Conservation (phyloP, 2,329 filamentous ascomycete genomes). For the Ceratocystiopsis sp. region DNA sequence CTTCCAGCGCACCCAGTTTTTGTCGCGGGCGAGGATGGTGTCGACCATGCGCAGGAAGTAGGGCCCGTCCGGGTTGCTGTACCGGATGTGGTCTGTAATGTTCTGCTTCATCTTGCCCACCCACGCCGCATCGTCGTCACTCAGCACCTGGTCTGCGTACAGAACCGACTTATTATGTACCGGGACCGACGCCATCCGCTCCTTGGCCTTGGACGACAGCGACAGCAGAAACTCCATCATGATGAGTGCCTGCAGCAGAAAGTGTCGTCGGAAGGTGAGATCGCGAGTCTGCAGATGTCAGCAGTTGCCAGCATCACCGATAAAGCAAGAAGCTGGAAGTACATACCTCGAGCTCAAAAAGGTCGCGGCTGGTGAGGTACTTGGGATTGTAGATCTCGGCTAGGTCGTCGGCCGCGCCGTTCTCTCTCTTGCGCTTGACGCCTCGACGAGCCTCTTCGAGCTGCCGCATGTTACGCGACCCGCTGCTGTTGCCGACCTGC, state of each 20-base stretch:
- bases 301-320: too few species aligned
- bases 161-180: conserved; percentile 72
- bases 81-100: conserved; percentile 70
- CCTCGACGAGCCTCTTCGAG: conserved; percentile 47
- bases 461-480: conserved; percentile 26
- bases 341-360: conserved; percentile 84
- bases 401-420: conserved; percentile 28
- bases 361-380: conserved; percentile 89
- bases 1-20: conserved; percentile 99
- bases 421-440: conserved; percentile 53
- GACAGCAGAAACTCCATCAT: conserved; percentile 92
- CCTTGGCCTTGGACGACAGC: conserved; percentile 64
- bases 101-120: conserved; percentile 56
- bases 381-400: conserved; percentile 83
- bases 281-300: conserved; percentile 54
- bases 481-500: conserved; percentile 31
- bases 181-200: conserved; percentile 51
- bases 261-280: conserved; percentile 81
- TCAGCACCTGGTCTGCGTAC: conserved; percentile 57
- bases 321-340: background rate
- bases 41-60: conserved; percentile 96
- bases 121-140: conserved; percentile 83
- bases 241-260: conserved; percentile 88
- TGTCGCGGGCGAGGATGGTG: conserved; percentile 85
- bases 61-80: conserved; percentile 59